Base-by-base conservation (phyloP, 1,284 basidiomycete genomes). In the Phellinidium pouzarii region DNA sequence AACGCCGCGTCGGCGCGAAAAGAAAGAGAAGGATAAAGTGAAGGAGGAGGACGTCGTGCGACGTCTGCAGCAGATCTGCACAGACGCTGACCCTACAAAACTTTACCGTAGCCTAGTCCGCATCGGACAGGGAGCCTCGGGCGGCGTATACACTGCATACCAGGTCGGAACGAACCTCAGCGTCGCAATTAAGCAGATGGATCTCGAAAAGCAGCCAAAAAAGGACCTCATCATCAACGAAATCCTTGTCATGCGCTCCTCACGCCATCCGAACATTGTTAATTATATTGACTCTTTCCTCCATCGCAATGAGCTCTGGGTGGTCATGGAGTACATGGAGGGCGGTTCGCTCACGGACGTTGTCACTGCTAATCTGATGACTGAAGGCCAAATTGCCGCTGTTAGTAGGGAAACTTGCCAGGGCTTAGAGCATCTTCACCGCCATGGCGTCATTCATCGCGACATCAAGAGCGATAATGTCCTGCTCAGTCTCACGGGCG, bases 321-420 rank as follows among this genome's bases (percentile, higher is more conserved):
- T 98, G 47, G 93, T 99, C 54, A 99, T 98, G 94, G 94, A 99
- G 75, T 99, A 96, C 72, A 98, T 99, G 95, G 94, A 98, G 71
- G 94, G 94, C 43, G 87, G 86, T 38, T 82, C 84, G 42, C 72
- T 98, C 53, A 98, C 94, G 0, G 95, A 98, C 64, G 93, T 99
- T 55, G 94, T 98, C 59, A 97, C 94, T 1, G 91, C 92, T 52
- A 96, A 96, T 68, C 74, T 96, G 65, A 96, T 98, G 94, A 94
- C 91, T 1, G 86, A 89, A 64, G 86, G 87, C 3, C 94, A 97
- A 71, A 98, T 98, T 60, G 93, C 94, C 0, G 94, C 93, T 0
- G 93, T 97, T 27, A 88, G 84, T 48, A 75, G 88, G 63, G 94
- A 97, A 73, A 93, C 91, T 1, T 80, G 86, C 25, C 91, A 94